Evolutionary conservation across 345 rosid species (phyloP), one percentile per base, ranked within the genome.

Genomic region (Anacardium occidentale): DNA sequence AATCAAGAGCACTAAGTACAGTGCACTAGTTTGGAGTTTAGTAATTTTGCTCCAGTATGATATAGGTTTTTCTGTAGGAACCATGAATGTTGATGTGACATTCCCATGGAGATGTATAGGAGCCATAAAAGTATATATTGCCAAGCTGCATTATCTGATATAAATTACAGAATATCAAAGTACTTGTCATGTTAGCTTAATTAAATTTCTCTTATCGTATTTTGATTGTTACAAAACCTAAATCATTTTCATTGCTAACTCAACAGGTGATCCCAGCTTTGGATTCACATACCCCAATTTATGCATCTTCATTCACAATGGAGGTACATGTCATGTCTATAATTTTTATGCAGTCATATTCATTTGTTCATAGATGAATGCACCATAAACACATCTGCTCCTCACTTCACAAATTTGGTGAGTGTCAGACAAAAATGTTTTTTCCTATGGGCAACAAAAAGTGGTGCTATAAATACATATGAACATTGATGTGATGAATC

Each of bases 221-320:
- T 14, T 47, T 1, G 1, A 37, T 64, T 67, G 58, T 25, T 26
- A 3, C 12, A 29, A 7, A 45, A 24, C 62, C 56, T 42, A 40
- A 50, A 70, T 58, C 71, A 26, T 72, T n/a, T 37, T 62, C 47
- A 50, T 51, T 51, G 34, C 59, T 83, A 45, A 76, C 66, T 76
- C 73, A 73, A 68, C 93, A 92, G 99, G 99, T 95, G 56, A 85
- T 95, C 77, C 97, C 99, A 4, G 97, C 98, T 34, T 70, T 95
- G 88, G 99, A 95, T 85, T 24, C 87, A 59, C 73, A 66, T 68
- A 92, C 98, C 42, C 98, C 99, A 11, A 91, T 95, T 81, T 92
- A 75, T 75, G 89, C 99, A 22, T 95, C 99, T 62, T 95, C 99
- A 75, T 95, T 95, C 71, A 95, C 99, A 66, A 92, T 89, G 97